Percentiles rank a stretch among this genome's conserved stretches.
phyloP scores from a whole-genome alignment of 2,329 filamentous ascomycete genomes.

The Knoxdaviesia capensis region DNA sequence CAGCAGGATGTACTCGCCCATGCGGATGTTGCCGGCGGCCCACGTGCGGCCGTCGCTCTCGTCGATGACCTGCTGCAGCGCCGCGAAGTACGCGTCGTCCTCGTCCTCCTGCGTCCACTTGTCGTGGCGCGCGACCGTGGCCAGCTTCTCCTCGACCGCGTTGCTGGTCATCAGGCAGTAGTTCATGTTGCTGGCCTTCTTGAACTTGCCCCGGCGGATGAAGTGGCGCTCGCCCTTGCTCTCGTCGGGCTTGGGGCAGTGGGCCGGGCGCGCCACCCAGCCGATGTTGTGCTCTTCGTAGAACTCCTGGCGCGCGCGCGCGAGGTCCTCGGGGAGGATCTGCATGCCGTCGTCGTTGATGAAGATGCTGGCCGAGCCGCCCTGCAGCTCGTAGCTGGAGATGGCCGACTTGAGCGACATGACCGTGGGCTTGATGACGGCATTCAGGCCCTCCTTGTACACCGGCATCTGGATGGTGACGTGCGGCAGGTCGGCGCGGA shows the following conservation, averaged over 20 bases:
- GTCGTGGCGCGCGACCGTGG: slow-evolving; percentile 20
- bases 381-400: slow-evolving; percentile 25
- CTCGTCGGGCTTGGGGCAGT: slow-evolving; percentile 30
- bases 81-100: slow-evolving; percentile 25
- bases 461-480: slow-evolving; percentile 25
- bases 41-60: slow-evolving; percentile 30
- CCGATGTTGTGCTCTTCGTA: slow-evolving; percentile 38
- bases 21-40: slow-evolving; percentile 39
- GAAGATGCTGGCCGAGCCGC: slow-evolving; percentile 29
- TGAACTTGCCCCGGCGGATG: slow-evolving; percentile 38
- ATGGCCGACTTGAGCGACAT: slow-evolving; percentile 26
- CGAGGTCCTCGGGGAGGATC: slow-evolving; percentile 21
- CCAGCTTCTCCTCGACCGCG: slow-evolving; percentile 39
- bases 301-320: slow-evolving; percentile 21
- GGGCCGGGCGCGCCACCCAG: slow-evolving; percentile 29
- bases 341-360: slow-evolving; percentile 45
- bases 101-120: slow-evolving; percentile 22
- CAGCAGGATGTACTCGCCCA: slow-evolving; percentile 44
- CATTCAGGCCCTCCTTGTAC: slow-evolving; percentile 17
- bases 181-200: slow-evolving; percentile 51
- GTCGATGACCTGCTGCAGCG: slow-evolving; percentile 26
- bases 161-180: slow-evolving; percentile 40
- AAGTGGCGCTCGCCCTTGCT: slow-evolving; percentile 20
- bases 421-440: slow-evolving; percentile 27
- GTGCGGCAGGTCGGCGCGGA: slow-evolving; percentile 15